Percentiles rank a stretch among this genome's conserved stretches.
phyloP scores from a whole-genome alignment of 495 filamentous ascomycete genomes.

The Aspergillus conjunctus region DNA sequence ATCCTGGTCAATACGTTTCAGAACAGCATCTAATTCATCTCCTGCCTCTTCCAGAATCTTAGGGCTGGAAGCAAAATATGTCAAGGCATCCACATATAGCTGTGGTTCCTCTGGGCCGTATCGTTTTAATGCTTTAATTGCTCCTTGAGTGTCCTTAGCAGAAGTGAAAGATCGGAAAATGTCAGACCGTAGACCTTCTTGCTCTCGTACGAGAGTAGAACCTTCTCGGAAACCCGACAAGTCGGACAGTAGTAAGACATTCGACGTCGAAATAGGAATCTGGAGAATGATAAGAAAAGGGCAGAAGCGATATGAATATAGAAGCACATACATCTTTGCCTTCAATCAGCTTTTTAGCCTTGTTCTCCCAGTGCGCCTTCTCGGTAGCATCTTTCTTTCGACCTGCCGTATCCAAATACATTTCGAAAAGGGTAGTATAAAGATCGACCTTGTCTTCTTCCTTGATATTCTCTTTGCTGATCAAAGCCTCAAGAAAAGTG shows the following conservation, averaged over 20 bases:
- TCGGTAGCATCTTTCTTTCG: slow-evolving; percentile 66
- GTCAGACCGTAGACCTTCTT: slow-evolving; percentile 88
- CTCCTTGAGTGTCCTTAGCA: slow-evolving; percentile 87
- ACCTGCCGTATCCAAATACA: slow-evolving; percentile 89
- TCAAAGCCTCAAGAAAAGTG: slow-evolving; percentile 82
- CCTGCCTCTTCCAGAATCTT: slow-evolving; percentile 84
- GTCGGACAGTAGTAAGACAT: slow-evolving; percentile 88
- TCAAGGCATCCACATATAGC: slow-evolving; percentile 87
- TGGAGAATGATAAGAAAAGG: slow-evolving; percentile 28
- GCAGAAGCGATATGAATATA: neutral
- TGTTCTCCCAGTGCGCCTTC: slow-evolving; percentile 80
- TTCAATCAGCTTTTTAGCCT: slow-evolving; percentile 81
- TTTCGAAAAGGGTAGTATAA: slow-evolving; percentile 95
- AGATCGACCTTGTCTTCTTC: slow-evolving; percentile 79
- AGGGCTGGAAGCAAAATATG: slow-evolving; percentile 88
- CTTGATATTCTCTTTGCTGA: slow-evolving; percentile 64
- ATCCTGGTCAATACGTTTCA: slow-evolving; percentile 84
- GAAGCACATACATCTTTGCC: slow-evolving; percentile 61
- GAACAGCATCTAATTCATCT: slow-evolving; percentile 72
- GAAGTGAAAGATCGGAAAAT: slow-evolving; percentile 97
- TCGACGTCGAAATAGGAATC: slow-evolving; percentile 90
- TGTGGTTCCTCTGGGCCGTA: slow-evolving; percentile 92
- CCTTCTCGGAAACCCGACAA: slow-evolving; percentile 88
- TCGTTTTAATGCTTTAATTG: slow-evolving; percentile 83
- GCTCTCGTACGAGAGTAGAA: slow-evolving; percentile 88